Evolutionary conservation across 768 basidiomycete species (phyloP), one percentile per base, ranked within the genome.

Genomic region (Chalciporus chontae): DNA sequence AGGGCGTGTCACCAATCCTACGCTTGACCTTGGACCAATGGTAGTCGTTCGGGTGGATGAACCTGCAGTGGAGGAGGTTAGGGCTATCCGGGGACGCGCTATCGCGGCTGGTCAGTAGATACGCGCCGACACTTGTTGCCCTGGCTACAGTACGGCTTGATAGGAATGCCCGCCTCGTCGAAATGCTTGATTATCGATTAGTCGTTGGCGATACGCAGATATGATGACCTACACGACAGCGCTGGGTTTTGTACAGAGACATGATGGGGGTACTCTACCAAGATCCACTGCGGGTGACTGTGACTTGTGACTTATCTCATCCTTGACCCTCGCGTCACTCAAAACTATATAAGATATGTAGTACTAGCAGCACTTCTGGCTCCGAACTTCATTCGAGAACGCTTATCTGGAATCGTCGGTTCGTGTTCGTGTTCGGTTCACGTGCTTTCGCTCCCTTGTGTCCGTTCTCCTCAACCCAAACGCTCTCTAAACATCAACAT

Each of bases 81-180:
- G 50, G 50, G 47, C 14, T 40, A 26, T 42, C 32, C 8, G 39
- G 29, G 44, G 10, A 54, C 27, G 45, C 6, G 40, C 53, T 21
- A 44, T 56, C 48, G 32, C 32, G 43, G 43, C 43, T 40, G 40
- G 53, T 31, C 31, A 36, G 41, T 44, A 27, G 43, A 57, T 48
- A 66, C 74, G 47, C 55, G 78, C 80, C 79, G 76, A 63, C 79
- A 81, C 32, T 61, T 68, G 38, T 66, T 67, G 24, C 79, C 79
- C 53, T 79, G 73, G 31, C 60, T 70, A 53, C 79, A 81, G 24
- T 64, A 65, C 8, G 75, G 74, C 48, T 68, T 69, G 42, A 77
- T 61, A 3, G 72, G 63, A 19, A 61, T 64, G 13, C 79, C 80
- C 37, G 63, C 58, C 45, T 68, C 68, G 51, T 78, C 75, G 44